Evolutionary conservation across 1,284 basidiomycete genomes (phyloP).

Genomic region (Ustilago loliicola): DNA sequence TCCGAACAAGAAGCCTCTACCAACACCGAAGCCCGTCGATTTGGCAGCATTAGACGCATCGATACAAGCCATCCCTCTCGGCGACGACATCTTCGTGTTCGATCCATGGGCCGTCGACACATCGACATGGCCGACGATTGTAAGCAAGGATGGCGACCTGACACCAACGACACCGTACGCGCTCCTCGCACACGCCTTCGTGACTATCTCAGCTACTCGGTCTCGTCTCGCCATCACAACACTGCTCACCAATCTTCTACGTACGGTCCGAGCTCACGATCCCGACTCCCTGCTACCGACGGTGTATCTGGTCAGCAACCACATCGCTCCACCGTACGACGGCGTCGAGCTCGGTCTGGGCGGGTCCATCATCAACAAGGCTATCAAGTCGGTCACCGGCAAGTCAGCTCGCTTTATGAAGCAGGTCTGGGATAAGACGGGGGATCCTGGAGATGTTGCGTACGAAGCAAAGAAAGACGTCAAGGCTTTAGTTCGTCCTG

Average conservation of each 20-base stretch:
- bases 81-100: conserved; percentile 69
- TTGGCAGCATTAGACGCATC: conserved; percentile 51
- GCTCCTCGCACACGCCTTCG: conserved; percentile 83
- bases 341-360: conserved; percentile 72
- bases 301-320: conserved; percentile 91
- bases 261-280: conserved; percentile 79
- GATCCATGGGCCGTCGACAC: conserved; percentile 57
- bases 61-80: conserved; percentile 59
- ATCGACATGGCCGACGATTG: conserved; percentile 52
- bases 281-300: conserved; percentile 80
- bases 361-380: conserved; percentile 80
- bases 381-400: conserved; percentile 86
- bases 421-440: conserved; percentile 72
- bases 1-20: conserved; percentile 2
- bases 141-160: conserved; percentile 21
- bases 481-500: conserved; percentile 62
- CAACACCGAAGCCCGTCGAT: conserved; percentile 31
- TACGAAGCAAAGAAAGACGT: conserved; percentile 66
- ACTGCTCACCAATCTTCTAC: conserved; percentile 83
- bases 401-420: conserved; percentile 79
- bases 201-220: conserved; percentile 80
- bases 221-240: conserved; percentile 86
- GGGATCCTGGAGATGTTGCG: conserved; percentile 69
- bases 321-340: conserved; percentile 77
- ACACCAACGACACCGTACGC: conserved; percentile 78